Conservation (phyloP, 75 land plant species). For the Isoetes taiwanensis region DNA sequence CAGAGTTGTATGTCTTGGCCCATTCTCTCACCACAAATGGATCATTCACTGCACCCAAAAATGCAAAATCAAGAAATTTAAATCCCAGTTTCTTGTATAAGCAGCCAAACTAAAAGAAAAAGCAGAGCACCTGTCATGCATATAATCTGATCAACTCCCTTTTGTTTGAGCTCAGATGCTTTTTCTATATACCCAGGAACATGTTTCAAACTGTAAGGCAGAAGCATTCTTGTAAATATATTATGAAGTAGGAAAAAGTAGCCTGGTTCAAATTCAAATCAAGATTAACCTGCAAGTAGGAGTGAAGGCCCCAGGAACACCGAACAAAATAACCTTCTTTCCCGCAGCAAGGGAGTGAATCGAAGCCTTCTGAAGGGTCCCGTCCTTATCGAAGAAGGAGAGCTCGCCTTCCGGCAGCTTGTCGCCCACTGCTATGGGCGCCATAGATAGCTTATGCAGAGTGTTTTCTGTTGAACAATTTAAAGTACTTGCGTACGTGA, state of each 20-base stretch:
- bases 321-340: slow-evolving; percentile 65
- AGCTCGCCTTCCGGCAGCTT: slow-evolving; percentile 54
- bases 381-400: slow-evolving; percentile 37
- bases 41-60: slow-evolving; percentile 61
- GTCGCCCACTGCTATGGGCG: slow-evolving; percentile 51
- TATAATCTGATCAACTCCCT: slow-evolving; percentile 52
- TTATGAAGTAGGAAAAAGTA: too few relatives aligned
- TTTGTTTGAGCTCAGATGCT: slow-evolving; percentile 40
- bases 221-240: too few relatives aligned
- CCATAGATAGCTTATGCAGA: too few relatives aligned
- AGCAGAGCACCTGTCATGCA: slow-evolving; percentile 35
- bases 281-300: slow-evolving; percentile 83
- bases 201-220: slow-evolving; percentile 61
- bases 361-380: slow-evolving; percentile 32
- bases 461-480: too few relatives aligned
- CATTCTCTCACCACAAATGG: slow-evolving; percentile 88
- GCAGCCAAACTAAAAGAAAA: background rate
- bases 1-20: slow-evolving; percentile 69
- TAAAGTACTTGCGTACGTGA: too few relatives aligned
- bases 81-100: background rate
- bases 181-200: slow-evolving; percentile 54
- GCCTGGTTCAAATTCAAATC: too few relatives aligned
- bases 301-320: slow-evolving; percentile 83
- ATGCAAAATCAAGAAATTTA: background rate
- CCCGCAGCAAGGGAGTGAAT: slow-evolving; percentile 56